Evolutionary conservation across 768 basidiomycete species (phyloP).

Genomic region (Lentinus tigrinus): DNA sequence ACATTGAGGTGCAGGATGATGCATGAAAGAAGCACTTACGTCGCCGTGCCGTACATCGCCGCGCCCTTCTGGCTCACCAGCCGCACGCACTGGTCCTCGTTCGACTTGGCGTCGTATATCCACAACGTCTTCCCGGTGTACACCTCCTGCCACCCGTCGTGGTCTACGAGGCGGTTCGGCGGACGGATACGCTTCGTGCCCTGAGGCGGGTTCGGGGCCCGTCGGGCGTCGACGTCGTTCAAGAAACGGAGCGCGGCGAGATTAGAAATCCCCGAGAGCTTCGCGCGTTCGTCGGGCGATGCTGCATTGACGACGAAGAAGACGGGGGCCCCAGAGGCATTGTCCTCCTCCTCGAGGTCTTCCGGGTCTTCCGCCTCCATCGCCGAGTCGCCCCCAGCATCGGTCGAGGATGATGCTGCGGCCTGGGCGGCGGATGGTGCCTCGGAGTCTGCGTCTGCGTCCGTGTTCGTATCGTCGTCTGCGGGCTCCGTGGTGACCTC

Average conservation of each 20-base stretch:
- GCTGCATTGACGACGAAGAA: constrained; percentile 52
- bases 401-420: constrained; percentile 14
- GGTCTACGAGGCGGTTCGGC: constrained; percentile 60
- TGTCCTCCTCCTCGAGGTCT: constrained; percentile 33
- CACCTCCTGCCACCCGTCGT: constrained; percentile 68
- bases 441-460: constrained; percentile 18
- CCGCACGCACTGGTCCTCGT: constrained; percentile 63
- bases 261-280: constrained; percentile 58
- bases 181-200: constrained; percentile 47
- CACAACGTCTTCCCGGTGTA: constrained; percentile 69
- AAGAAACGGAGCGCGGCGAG: constrained; percentile 63
- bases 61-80: constrained; percentile 57
- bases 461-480: constrained; percentile 26
- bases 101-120: constrained; percentile 73
- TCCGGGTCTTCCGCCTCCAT: constrained; percentile 24
- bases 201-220: constrained; percentile 45
- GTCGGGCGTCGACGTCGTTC: constrained; percentile 68
- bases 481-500: constrained; percentile 16
- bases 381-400: constrained; percentile 22
- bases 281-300: constrained; percentile 36
- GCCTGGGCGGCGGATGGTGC: constrained; percentile 20
- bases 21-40: constrained; percentile 45
- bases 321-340: constrained; percentile 33
- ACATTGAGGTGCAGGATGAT: neutral
- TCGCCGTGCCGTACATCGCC: constrained; percentile 75